Evolutionary conservation across 192 early-diverging fungal genomes (phyloP).

Genomic region (Backusella circina): DNA sequence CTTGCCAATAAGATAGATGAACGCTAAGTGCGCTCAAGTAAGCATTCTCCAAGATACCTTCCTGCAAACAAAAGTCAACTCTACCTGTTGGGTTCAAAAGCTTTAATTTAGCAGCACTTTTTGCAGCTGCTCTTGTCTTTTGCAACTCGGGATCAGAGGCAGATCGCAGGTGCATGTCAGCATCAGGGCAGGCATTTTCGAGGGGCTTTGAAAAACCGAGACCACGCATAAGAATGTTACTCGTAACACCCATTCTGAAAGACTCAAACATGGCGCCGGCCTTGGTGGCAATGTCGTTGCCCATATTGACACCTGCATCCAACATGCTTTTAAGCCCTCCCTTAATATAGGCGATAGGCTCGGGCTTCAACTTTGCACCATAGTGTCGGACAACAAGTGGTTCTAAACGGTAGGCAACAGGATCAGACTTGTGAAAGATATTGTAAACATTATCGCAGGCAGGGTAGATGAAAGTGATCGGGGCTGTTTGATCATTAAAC

Average conservation of each 20-base stretch:
- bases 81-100: constrained; percentile 46
- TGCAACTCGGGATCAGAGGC: background rate
- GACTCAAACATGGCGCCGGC: constrained; percentile 65
- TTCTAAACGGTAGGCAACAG: constrained; percentile 73
- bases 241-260: constrained; percentile 48
- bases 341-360: constrained; percentile 73
- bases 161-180: background rate
- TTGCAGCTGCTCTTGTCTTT: constrained; percentile 15
- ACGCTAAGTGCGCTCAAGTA: constrained; percentile 42
- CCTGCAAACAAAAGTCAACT: constrained; percentile 51
- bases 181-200: background rate
- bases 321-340: constrained; percentile 74
- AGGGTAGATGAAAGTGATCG: constrained; percentile 49
- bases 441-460: constrained; percentile 76
- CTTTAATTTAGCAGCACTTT: constrained; percentile 34
- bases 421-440: constrained; percentile 72
- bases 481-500: constrained; percentile 12
- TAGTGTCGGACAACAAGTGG: constrained; percentile 63
- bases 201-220: constrained; percentile 18
- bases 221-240: constrained; percentile 46
- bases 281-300: constrained; percentile 59
- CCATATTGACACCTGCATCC: constrained; percentile 65
- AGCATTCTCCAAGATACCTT: constrained; percentile 42
- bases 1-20: constrained; percentile 34
- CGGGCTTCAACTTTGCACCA: constrained; percentile 60